Percentiles rank a stretch among this genome's conserved stretches.
Evolutionary conservation across 768 basidiomycete species (phyloP).

Genomic region (Boletus reticulatus): DNA sequence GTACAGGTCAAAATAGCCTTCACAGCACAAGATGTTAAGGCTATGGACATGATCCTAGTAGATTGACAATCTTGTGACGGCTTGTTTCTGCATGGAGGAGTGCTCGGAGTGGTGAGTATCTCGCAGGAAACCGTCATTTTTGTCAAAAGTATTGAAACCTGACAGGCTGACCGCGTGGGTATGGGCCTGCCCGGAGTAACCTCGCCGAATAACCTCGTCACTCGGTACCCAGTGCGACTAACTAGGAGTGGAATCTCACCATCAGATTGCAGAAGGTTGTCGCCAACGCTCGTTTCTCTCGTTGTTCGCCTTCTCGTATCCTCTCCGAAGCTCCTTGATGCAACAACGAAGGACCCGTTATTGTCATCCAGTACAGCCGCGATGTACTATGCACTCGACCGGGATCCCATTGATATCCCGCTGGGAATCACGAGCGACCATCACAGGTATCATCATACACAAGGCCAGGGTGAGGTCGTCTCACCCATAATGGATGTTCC

Average conservation of each 20-base stretch:
- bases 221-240: too few species aligned
- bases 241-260: not conserved
- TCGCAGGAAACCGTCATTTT: too few species aligned
- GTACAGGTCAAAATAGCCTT: slow-evolving; percentile 29
- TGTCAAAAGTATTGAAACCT: too few species aligned
- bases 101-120: too few species aligned
- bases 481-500: not conserved
- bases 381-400: not conserved
- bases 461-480: not conserved
- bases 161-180: too few species aligned
- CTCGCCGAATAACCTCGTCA: too few species aligned
- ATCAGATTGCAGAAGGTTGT: not conserved
- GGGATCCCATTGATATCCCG: not conserved
- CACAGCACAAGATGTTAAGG: slow-evolving; percentile 57
- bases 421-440: not conserved
- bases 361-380: not conserved
- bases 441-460: not conserved
- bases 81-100: too few species aligned
- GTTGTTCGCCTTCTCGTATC: not conserved
- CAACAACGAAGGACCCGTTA: not conserved
- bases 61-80: too few species aligned
- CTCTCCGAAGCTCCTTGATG: not conserved
- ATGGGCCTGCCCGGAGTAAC: too few species aligned
- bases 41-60: slow-evolving; percentile 42
- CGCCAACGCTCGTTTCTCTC: not conserved